Conservation (phyloP, 2,329 filamentous ascomycete species). For the Phialophora verrucosa region DNA sequence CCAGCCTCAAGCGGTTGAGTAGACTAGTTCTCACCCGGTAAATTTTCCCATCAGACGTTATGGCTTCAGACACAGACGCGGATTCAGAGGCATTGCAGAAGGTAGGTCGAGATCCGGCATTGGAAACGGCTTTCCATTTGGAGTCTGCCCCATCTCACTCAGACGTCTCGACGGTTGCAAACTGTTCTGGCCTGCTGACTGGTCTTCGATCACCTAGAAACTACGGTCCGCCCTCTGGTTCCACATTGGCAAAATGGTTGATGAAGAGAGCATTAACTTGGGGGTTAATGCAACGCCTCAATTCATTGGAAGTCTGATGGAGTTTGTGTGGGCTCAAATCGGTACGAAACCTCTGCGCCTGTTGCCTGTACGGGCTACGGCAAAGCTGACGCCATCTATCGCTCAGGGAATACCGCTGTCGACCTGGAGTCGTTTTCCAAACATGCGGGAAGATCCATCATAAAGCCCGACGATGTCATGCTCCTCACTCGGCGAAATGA, state of each 20-base stretch:
- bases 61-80: constrained; percentile 25
- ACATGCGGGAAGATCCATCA: constrained; percentile 80
- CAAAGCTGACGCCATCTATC: neutral
- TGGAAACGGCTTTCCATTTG: neutral
- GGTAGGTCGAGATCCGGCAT: constrained; percentile 9
- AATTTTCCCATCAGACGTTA: neutral
- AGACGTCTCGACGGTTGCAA: neutral
- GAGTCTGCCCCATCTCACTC: neutral
- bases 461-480: constrained; percentile 86
- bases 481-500: constrained; percentile 86
- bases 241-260: constrained; percentile 82
- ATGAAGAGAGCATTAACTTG: constrained; percentile 75
- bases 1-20: neutral
- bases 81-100: constrained; percentile 28
- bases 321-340: constrained; percentile 86
- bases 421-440: constrained; percentile 70
- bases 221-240: constrained; percentile 74
- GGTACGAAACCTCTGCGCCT: constrained; percentile 58
- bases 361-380: neutral
- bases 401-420: constrained; percentile 58
- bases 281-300: constrained; percentile 88
- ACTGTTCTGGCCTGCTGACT: constrained; percentile 38
- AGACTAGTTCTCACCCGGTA: neutral
- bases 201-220: constrained; percentile 60
- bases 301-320: constrained; percentile 83